Base-by-base conservation (phyloP, 352 stramenopile species). In the Saprolegnia diclina region DNA sequence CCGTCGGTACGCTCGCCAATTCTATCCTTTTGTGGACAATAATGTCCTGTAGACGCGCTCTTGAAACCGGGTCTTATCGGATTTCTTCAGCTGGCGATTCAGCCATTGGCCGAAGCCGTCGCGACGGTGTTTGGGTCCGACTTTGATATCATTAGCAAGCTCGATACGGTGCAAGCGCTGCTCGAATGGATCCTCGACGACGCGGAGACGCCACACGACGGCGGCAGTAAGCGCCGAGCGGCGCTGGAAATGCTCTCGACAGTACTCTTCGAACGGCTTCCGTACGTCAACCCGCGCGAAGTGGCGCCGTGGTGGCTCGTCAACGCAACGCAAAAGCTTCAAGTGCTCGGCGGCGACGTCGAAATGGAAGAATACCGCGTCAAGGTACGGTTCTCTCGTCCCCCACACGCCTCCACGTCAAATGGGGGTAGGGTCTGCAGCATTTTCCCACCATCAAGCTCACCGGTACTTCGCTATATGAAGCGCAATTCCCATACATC, bases 401-500 rank as follows among this genome's bases (percentile, higher is more conserved):
- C 18, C 21, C 45, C 18, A 18, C 18, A 52, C 21, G 45, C 18
- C 45, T 19, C 21, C 18, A 52, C 21, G 18, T 52, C 45, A n/a
- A n/a, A n/a, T 7, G 42, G 42, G 42, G 42, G 18, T 24, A 59
- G 52, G 86, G 85, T 0, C 61, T 87, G 11, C 79, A 87, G 44
- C 80, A 95, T 68, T 97, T 97, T 62, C 86, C 89, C 0, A 92
- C 88, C 0, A 76, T 96, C 7, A 71, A 74, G 19, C 65, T 96
- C 11, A 62, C 73, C 1, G 54, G 57, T 56, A 46, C 21, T 63
- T 56, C 18, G 18, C 42, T 65, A 0, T 55, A 14, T 26, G 18
- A 48, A n/a, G n/a, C 38, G 38, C 14, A 14, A 14, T 7, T 14
- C 7, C 38, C 38, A 45, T 7, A 7, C 19, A 54, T 16, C 13